Evolutionary conservation across 345 rosid species (phyloP).

Genomic region (Fremontodendron californicum): DNA sequence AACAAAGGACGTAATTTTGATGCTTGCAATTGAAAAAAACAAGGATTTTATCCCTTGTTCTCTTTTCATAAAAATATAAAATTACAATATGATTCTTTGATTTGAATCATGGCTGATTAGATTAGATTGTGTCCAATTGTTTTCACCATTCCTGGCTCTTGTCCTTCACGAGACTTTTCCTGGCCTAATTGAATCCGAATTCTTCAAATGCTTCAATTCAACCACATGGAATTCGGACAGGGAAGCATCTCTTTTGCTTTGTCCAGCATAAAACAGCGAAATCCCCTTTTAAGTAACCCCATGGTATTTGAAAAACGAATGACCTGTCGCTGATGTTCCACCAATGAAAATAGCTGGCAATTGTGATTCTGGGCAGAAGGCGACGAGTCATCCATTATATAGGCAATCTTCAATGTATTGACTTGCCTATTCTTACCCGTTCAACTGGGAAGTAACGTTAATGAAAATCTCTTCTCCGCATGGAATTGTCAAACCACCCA

Average conservation of each 20-base stretch:
- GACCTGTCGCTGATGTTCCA: background rate
- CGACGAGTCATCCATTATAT: background rate
- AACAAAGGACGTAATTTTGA: background rate
- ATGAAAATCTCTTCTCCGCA: conserved; percentile 37
- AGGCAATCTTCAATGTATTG: background rate
- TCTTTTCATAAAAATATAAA: background rate
- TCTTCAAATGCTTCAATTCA: background rate
- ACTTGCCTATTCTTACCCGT: background rate
- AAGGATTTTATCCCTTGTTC: background rate
- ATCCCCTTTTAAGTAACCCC: background rate
- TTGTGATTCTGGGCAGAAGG: background rate
- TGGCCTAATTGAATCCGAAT: background rate
- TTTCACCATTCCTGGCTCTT: background rate
- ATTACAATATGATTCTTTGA: background rate
- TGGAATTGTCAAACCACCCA: conserved; percentile 41
- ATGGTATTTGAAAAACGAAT: background rate
- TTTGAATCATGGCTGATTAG: background rate
- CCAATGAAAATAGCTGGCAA: no score
- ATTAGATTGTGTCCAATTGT: background rate
- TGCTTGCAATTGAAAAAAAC: background rate
- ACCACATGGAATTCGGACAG: background rate
- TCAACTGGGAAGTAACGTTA: conserved; percentile 26
- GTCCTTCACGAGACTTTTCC: background rate
- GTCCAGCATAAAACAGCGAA: background rate
- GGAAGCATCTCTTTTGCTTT: background rate